Base-by-base conservation (phyloP, 2,329 filamentous ascomycete species). In the Beauveria australis region DNA sequence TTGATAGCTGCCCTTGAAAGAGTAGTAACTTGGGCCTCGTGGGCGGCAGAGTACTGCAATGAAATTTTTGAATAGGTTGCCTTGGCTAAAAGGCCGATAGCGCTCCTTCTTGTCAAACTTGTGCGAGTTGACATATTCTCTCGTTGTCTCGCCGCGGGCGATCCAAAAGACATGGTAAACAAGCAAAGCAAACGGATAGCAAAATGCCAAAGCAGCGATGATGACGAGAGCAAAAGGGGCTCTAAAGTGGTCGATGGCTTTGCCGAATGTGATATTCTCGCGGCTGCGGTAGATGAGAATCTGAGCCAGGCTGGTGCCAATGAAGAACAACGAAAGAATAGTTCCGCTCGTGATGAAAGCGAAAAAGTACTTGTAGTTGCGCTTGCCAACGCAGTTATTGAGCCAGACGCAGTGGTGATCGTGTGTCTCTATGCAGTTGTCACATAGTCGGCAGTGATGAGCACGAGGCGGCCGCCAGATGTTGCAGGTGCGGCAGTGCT, bases 321-420 rank as follows among this genome's bases (percentile, higher is more conserved):
- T 78, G 51, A 97, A 81, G 68, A 89, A 93, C 18, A 92, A 70
- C 0, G 87, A 83, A 19, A 97, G 80, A 40, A 97, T 66, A 0
- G 91, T 91, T n/a, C 85, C 86, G 16, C 88, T 86, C 59, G 85
- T 85, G 65, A 99, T 87, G 74, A 97, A 99, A 12, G 89, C 84
- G 72, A 97, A 97, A 75, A 99, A 99, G 74, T 93, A 97, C 64
- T 94, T 91, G 76, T 99, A 99, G 76, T 99, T 99, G 68, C 94
- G 90, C 66, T 93, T 88, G 48, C 94, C 94, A 54, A 99, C 89
- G 66, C 94, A 99, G 73, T 99, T 99, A 76, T 99, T 99, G 64
- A 99, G 84, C 94, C 94, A 99, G 18, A 97, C 92, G 70, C 94
- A 99, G 75, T 99, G 94, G 70, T 99, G 94, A 70, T 99, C 94